Evolutionary conservation across 495 filamentous ascomycete species (phyloP).

Genomic region (Rostrohypoxylon terebratum): DNA sequence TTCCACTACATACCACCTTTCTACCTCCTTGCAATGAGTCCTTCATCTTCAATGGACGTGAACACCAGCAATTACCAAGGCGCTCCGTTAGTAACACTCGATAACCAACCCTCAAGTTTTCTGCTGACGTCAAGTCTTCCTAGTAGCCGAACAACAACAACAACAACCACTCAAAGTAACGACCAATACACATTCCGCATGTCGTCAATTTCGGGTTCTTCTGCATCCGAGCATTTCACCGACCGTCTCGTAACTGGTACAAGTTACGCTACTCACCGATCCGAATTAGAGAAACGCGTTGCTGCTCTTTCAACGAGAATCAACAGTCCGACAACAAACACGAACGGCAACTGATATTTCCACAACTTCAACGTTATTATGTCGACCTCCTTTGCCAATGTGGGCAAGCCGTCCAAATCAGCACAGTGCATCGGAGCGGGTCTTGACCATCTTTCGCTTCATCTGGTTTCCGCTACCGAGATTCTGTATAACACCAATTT

Average conservation of each 20-base stretch:
- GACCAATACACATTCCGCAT: slow-evolving; percentile 4
- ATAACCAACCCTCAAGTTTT: neutral
- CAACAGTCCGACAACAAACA: neutral
- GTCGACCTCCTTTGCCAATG: no score
- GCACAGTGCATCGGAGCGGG: slow-evolving; percentile 1
- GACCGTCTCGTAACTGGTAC: slow-evolving; percentile 15
- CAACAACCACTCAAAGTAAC: neutral
- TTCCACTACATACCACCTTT: neutral
- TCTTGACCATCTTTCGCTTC: neutral
- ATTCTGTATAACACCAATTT: slow-evolving; percentile 23
- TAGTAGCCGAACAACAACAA: slow-evolving; percentile 19
- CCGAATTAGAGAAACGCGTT: neutral
- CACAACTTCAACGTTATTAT: neutral
- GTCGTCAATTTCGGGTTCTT: neutral
- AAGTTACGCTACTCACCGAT: slow-evolving; percentile 1
- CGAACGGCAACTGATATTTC: neutral
- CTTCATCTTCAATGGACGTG: slow-evolving; percentile 15
- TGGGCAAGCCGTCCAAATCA: no score
- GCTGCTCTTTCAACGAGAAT: slow-evolving; percentile 5
- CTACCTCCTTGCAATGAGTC: slow-evolving; percentile 18
- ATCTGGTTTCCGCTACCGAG: slow-evolving; percentile 1
- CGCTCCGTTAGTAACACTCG: slow-evolving; percentile 25
- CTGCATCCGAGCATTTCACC: neutral
- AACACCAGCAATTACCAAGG: slow-evolving; percentile 10
- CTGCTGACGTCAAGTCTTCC: slow-evolving; percentile 10